Evolutionary conservation across 371 early-diverging fungal genomes (phyloP), one percentile per base, ranked within the genome.

Genomic region (Rhizopus delemar): DNA sequence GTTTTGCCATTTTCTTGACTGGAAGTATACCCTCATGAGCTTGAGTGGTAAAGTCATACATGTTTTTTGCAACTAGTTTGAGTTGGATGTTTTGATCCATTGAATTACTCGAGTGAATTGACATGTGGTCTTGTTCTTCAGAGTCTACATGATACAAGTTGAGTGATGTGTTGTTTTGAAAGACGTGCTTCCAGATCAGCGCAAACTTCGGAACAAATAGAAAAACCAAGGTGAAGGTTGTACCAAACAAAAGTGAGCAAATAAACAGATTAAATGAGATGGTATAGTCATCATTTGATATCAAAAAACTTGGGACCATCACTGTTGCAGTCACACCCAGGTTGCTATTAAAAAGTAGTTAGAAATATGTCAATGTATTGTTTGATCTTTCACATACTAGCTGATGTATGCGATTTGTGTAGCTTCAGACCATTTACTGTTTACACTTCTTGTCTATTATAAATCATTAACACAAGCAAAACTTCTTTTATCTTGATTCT

Each of bases 341-440:
- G 35, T 73, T 75, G 49, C 78, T 78, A 52, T 11, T 8, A n/a
- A 43, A 43, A 41, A 28, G 34, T 15, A 51, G 16, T 28, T 29
- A 33, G 38, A 32, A 15, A 35, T 32, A 55, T 41, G 46, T 49
- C 46, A 32, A 46, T 33, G 5, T 49, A 12, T 32, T 12, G 31
- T 31, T 6, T n/a, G 6, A 5, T 28, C 3, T 13, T 11, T 12
- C 4, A 67, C 78, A 71, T 75, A 78, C 78, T 75, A 78, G 60
- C 73, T 78, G 13, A 78, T 75, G 52, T 73, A 78, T 11, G 69
- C 66, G 43, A 75, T 69, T 56, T 78, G 78, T n/a, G 69, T 70
- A 11, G 78, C 56, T 49, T 78, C 78, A 8, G 75, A 72, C 71
- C 69, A 75, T 69, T 70, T 73, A 5, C 71, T 67, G 16, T 59